Evolutionary conservation across 1,139 yeast genomes (phyloP), one percentile per base, ranked within the genome.

Genomic region (Candida tetrigidarum): DNA sequence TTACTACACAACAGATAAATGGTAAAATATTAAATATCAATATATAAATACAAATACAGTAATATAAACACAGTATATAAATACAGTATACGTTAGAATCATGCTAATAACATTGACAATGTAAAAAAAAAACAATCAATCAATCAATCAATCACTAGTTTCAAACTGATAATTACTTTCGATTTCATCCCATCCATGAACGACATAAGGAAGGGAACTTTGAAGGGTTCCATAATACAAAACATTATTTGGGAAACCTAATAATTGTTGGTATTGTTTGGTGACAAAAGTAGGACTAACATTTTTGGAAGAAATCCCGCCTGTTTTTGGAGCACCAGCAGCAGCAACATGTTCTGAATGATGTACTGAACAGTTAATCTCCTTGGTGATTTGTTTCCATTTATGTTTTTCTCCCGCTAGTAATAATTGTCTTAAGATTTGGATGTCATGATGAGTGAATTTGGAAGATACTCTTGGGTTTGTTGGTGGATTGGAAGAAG

Each of bases 381-480:
- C 76, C 52, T 69, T 71, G 37, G 78, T 73, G 50, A 73, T 69
- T 52, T 70, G 76, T 53, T 73, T 73, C 78, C 78, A 73, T 53
- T 73, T 73, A 56, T 69, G 67, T 49, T 73, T 73, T 47, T 73
- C 78, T 5, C 77, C 78, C 1, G 73, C 65, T 19, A 62, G 60
- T 42, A 73, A 58, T 37, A 73, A 59, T 51, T 70, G 77, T 46
- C 65, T 65, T 47, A 73, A 61, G 27, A 71, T 63, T 48, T 65
- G 73, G 33, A 71, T 60, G 47, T 73, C 78, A 42, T 67, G 73
- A 12, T 66, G 62, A 4, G 65, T 50, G 50, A 73, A 71, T 51
- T 67, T 70, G 26, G 61, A 43, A 33, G 48, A 42, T 10, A 54
- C 41, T 37, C 42, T 42, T 15, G 50, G 46, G 39, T 49, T 47